Conservation (phyloP, 140 eudicot species). For the Senecio squalidus region DNA sequence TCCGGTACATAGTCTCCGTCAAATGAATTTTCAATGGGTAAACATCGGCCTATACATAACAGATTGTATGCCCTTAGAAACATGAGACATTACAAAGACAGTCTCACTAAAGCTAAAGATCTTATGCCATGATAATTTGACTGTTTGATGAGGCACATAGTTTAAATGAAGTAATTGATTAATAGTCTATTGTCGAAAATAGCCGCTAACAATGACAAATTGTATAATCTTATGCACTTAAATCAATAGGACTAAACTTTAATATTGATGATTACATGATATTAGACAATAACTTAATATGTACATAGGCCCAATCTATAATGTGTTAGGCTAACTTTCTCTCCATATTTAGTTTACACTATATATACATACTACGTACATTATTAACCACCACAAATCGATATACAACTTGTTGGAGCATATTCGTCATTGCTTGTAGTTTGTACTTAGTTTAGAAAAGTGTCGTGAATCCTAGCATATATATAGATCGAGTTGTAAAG, state of each 20-base stretch:
- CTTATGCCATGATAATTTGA: background rate
- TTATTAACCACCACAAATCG: too few species aligned
- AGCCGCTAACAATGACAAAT: background rate
- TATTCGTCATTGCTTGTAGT: too few species aligned
- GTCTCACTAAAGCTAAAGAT: background rate
- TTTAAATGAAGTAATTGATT: background rate
- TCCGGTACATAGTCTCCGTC: slow-evolving; percentile 74
- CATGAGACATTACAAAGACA: background rate
- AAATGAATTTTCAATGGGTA: slow-evolving; percentile 91
- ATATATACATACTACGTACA: too few species aligned
- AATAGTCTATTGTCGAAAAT: slow-evolving; percentile 8
- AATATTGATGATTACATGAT: background rate
- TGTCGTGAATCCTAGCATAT: too few species aligned
- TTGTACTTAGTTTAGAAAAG: too few species aligned
- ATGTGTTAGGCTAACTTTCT: too few species aligned
- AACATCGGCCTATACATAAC: slow-evolving; percentile 58
- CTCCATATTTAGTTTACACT: too few species aligned
- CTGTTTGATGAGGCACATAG: background rate
- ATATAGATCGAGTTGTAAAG: too few species aligned
- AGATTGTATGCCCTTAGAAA: background rate
- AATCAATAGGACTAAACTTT: background rate
- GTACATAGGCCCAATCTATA: too few species aligned
- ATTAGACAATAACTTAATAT: too few species aligned
- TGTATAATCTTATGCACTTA: background rate
- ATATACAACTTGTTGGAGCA: too few species aligned